phyloP scores from a whole-genome alignment of 139 green algal species.

The Diplosphaera chodatii region DNA sequence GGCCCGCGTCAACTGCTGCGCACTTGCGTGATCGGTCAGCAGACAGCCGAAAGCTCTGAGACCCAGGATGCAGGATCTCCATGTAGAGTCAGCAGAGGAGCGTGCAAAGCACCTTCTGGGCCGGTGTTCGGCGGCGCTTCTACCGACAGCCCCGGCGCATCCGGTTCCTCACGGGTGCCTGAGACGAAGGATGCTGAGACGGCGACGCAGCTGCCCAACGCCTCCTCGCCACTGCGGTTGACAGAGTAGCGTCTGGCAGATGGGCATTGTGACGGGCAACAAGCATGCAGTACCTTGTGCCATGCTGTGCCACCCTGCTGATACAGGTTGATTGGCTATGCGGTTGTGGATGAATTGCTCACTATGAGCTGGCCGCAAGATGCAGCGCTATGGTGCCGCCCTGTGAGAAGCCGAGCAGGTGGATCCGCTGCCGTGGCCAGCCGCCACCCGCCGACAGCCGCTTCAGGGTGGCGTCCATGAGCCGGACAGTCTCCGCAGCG shows the following conservation, averaged over 20 bases:
- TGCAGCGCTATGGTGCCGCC: constrained; percentile 31
- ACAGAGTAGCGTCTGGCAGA: no score
- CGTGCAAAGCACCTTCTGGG: no score
- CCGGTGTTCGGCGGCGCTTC: no score
- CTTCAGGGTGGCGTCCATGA: constrained; percentile 13
- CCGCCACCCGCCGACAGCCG: constrained; percentile 1
- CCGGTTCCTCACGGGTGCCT: background rate
- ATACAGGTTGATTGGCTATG: no score
- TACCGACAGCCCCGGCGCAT: background rate
- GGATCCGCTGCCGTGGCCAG: constrained; percentile 13
- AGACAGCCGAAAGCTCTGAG: no score
- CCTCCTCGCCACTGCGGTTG: background rate
- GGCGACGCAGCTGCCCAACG: constrained; percentile 6
- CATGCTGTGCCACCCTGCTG: no score
- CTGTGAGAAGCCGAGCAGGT: constrained; percentile 35
- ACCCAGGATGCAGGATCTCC: no score
- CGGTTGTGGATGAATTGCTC: no score
- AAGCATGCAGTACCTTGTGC: no score
- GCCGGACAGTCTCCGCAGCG: constrained; percentile 4
- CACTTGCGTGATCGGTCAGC: no score
- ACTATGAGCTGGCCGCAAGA: constrained; percentile 1
- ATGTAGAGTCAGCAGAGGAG: no score
- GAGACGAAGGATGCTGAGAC: constrained; percentile 7
- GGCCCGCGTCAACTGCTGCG: no score
- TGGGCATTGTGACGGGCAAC: background rate